Evolutionary conservation across 306 rosid species (phyloP).

Genomic region (cucumber (Cucumis sativus)): Cucumber_9930_V3 NC_026660.2:11476501-11477000

Average conservation of each 20-base stretch:
- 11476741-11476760: conserved; percentile 86
- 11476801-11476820: conserved; percentile 71
- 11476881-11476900: conserved; percentile 13
- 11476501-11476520: conserved; percentile 21
- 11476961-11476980: conserved; percentile 28
- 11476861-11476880: conserved; percentile 73
- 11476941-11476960: conserved; percentile 15
- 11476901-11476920: conserved; percentile 18
- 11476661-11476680: not conserved
- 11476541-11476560: conserved; percentile 6
- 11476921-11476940: conserved; percentile 9
- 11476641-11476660: conserved; percentile 22
- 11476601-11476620: not conserved
- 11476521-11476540: not conserved
- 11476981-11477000: conserved; percentile 46
- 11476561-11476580: conserved; percentile 20
- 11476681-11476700: conserved; percentile 8
- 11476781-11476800: conserved; percentile 87
- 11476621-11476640: conserved; percentile 64
- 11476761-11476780: conserved; percentile 80
- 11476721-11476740: conserved; percentile 85
- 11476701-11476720: conserved; percentile 63
- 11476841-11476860: conserved; percentile 58
- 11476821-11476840: conserved; percentile 78
- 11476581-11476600: not conserved